Conservation (phyloP, 2,329 filamentous ascomycete species). For the Eutypa lata region DNA sequence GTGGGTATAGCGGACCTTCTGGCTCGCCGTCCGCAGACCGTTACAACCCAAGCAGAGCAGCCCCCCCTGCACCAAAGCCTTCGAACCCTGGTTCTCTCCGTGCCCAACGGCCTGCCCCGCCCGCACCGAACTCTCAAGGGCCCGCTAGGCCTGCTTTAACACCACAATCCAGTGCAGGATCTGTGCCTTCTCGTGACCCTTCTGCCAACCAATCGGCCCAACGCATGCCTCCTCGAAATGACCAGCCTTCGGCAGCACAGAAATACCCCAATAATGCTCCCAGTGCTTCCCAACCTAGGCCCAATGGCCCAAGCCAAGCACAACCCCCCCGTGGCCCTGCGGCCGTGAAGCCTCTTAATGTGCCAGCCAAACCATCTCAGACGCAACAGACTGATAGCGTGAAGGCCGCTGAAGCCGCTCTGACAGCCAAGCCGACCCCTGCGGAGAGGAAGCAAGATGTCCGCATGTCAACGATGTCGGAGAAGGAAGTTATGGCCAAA, state of each 20-base stretch:
- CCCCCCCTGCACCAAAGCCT: conserved; percentile 73
- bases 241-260: conserved; percentile 49
- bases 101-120: conserved; percentile 81
- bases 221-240: conserved; percentile 41
- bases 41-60: conserved; percentile 82
- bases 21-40: conserved; percentile 48
- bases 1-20: conserved; percentile 48
- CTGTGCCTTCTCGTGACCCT: conserved; percentile 37
- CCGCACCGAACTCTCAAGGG: conserved; percentile 50
- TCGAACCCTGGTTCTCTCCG: conserved; percentile 51
- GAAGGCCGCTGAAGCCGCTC: conserved; percentile 84
- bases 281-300: conserved; percentile 46
- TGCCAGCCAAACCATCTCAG: conserved; percentile 61
- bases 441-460: conserved; percentile 83
- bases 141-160: conserved; percentile 44
- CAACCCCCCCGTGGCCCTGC: conserved; percentile 54
- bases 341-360: conserved; percentile 75
- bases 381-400: conserved; percentile 62
- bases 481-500: conserved; percentile 95
- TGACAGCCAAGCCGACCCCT: conserved; percentile 75
- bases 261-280: conserved; percentile 56
- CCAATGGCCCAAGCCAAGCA: conserved; percentile 37
- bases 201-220: conserved; percentile 36
- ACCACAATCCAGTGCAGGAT: conserved; percentile 48
- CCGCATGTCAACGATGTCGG: conserved; percentile 97